Evolutionary conservation across 1,284 basidiomycete species (phyloP).

Genomic region (Trichosporon coremiiforme): DNA sequence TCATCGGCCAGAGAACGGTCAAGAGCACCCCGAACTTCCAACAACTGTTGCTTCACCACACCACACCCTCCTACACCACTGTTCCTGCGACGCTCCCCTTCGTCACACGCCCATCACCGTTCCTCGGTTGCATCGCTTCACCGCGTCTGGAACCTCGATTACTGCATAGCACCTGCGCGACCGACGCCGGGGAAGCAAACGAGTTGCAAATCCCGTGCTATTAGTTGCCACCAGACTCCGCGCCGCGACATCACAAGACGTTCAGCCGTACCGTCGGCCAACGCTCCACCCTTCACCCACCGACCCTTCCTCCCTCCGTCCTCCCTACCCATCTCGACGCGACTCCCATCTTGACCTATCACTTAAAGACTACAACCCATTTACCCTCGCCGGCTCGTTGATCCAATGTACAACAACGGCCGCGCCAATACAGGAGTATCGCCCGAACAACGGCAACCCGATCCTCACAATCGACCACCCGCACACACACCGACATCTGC

Average conservation of each 20-base stretch:
- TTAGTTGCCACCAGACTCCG: constrained; percentile 9
- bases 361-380: not conserved
- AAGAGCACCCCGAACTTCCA: not conserved
- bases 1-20: not conserved
- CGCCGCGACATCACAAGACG: constrained; percentile 10
- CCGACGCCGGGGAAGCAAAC: not conserved
- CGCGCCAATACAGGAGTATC: constrained; percentile 8
- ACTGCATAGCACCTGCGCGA: not conserved
- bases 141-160: not conserved
- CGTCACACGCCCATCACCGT: not conserved
- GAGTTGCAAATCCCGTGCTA: not conserved
- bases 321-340: not conserved
- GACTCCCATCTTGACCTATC: not conserved
- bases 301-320: not conserved
- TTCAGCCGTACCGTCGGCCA: not conserved
- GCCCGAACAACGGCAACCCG: constrained; percentile 12
- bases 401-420: constrained; percentile 17
- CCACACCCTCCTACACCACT: not conserved
- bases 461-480: constrained; percentile 8
- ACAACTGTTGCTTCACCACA: constrained; percentile 9
- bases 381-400: constrained; percentile 7
- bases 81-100: not conserved
- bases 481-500: constrained; percentile 1
- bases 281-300: constrained; percentile 17
- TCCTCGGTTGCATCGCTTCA: not conserved